A percentile compares a stretch with the other conserved stretches of the same genome.
phyloP scores from a whole-genome alignment of 2,329 filamentous ascomycete species.

The Ciborinia camelliae region DNA sequence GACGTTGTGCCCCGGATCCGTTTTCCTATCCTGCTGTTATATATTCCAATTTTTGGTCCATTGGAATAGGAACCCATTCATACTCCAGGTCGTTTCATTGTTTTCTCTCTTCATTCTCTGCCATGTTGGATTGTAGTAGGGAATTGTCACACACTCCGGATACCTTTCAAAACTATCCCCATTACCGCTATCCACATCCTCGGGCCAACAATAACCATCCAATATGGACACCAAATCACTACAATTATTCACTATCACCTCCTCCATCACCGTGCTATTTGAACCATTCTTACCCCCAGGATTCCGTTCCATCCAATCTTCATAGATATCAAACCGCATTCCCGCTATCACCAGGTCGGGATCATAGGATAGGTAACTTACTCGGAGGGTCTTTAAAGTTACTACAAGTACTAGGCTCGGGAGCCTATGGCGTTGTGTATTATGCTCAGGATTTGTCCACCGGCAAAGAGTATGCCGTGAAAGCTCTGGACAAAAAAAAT shows the following conservation, averaged over 20 bases:
- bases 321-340: constrained; percentile 18
- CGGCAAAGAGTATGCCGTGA: constrained; percentile 82
- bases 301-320: constrained; percentile 24
- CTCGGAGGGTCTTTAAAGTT: constrained; percentile 69
- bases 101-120: constrained; percentile 15
- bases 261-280: constrained; percentile 1
- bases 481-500: constrained; percentile 92
- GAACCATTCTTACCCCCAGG: not conserved
- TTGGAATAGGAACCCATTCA: constrained; percentile 15
- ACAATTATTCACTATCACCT: too few species aligned
- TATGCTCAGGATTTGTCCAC: constrained; percentile 73
- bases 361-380: constrained; percentile 76
- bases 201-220: constrained; percentile 2
- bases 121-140: constrained; percentile 16
- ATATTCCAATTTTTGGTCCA: constrained; percentile 15
- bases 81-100: constrained; percentile 12
- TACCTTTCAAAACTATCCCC: constrained; percentile 5
- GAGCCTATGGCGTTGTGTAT: constrained; percentile 96
- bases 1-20: constrained; percentile 1
- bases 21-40: constrained; percentile 19
- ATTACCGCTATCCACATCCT: constrained; percentile 6
- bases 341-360: constrained; percentile 65
- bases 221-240: too few species aligned
- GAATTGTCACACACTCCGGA: constrained; percentile 7
- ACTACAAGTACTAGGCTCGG: constrained; percentile 81